Conservation (phyloP, 768 basidiomycete genomes). For the Sarcomyxa edulis region DNA sequence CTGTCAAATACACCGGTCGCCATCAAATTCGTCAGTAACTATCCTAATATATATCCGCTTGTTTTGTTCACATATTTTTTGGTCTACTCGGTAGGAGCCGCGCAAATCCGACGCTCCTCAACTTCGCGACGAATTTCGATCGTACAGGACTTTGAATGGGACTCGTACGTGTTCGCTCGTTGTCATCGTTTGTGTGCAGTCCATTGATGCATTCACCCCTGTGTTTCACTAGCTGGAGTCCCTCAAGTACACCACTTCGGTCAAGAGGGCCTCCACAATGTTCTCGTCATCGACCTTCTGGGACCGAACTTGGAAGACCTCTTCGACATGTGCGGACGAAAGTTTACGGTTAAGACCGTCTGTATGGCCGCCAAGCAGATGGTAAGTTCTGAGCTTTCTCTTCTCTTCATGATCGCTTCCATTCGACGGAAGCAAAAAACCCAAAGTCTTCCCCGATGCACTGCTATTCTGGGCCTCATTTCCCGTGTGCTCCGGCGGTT, state of each 20-base stretch:
- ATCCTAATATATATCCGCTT: constrained; percentile 7
- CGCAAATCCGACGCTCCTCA: constrained; percentile 98
- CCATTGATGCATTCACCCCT: background rate
- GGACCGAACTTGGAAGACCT: constrained; percentile 98
- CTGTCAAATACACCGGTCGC: constrained; percentile 85
- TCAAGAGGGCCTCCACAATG: constrained; percentile 97
- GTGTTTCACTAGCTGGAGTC: constrained; percentile 77
- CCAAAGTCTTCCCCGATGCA: constrained; percentile 1
- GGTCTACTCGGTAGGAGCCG: constrained; percentile 70
- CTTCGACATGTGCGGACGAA: constrained; percentile 98
- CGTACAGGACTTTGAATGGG: constrained; percentile 90
- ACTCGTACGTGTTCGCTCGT: constrained; percentile 55
- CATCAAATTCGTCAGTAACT: constrained; percentile 85
- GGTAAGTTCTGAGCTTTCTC: constrained; percentile 60
- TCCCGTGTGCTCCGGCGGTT: constrained; percentile 11
- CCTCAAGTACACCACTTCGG: constrained; percentile 99
- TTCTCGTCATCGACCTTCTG: constrained; percentile 87
- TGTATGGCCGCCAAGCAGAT: constrained; percentile 99
- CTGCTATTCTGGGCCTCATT: background rate
- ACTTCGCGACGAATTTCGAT: constrained; percentile 93
- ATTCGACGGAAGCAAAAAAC: background rate
- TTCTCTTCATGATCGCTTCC: background rate
- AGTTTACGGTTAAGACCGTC: constrained; percentile 96
- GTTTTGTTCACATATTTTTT: constrained; percentile 8
- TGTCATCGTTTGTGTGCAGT: constrained; percentile 5